Conservation (phyloP, 768 basidiomycete genomes). For the Pleurotus pulmonarius region DNA sequence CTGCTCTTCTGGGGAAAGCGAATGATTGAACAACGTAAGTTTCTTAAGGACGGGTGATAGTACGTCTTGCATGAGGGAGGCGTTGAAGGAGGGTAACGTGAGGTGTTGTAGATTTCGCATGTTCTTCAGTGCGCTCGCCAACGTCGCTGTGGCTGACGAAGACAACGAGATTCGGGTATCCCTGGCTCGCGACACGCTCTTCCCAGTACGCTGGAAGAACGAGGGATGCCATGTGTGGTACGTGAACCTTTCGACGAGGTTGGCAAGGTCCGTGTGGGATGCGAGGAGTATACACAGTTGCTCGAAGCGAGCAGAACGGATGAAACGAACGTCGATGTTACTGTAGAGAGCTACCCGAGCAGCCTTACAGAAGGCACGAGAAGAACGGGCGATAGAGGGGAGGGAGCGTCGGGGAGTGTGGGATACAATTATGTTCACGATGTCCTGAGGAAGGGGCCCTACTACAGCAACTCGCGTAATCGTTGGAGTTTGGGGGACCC, state of each 20-base stretch:
- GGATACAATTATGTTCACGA: slow-evolving; percentile 7
- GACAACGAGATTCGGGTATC: slow-evolving; percentile 35
- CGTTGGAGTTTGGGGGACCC: neutral
- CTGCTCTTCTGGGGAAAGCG: slow-evolving; percentile 27
- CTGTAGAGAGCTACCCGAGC: slow-evolving; percentile 29
- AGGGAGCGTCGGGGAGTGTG: slow-evolving; percentile 27
- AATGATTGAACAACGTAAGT: slow-evolving; percentile 32
- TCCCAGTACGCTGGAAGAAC: slow-evolving; percentile 20
- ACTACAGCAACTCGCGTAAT: neutral
- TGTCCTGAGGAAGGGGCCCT: neutral
- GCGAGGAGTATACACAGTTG: slow-evolving; percentile 32
- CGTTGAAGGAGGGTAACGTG: slow-evolving; percentile 39
- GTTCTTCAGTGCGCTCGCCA: slow-evolving; percentile 39
- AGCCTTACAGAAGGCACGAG: slow-evolving; percentile 28
- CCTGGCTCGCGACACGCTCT: slow-evolving; percentile 37
- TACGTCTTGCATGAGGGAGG: slow-evolving; percentile 37
- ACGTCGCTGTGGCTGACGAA: slow-evolving; percentile 27
- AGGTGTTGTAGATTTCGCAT: slow-evolving; percentile 42
- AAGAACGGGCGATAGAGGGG: slow-evolving; percentile 27
- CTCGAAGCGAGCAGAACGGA: slow-evolving; percentile 27
- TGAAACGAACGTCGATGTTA: slow-evolving; percentile 27
- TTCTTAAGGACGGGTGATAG: slow-evolving; percentile 37
- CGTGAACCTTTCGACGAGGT: slow-evolving; percentile 33
- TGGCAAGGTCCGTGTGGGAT: slow-evolving; percentile 34
- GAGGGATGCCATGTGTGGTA: slow-evolving; percentile 42